These are phyloP conservation scores for Arachnomyces sp. DNA, from an alignment of 2,329 filamentous ascomycete genomes.

Conservation along the genomic window DNA sequence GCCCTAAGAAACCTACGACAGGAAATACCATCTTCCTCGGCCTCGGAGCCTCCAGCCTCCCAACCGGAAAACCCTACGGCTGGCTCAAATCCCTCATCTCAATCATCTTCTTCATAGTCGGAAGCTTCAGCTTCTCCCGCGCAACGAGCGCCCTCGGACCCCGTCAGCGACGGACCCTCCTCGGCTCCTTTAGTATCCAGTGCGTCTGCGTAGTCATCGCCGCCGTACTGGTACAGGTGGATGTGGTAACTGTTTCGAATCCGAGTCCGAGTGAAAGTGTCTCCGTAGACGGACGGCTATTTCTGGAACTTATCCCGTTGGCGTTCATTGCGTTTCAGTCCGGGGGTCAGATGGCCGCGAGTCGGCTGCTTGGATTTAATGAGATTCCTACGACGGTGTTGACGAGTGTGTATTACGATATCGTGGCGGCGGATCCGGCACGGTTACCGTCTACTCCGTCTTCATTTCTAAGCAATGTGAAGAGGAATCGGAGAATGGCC, in stretches of 20 bases:
- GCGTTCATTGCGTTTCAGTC: slow-evolving; percentile 39
- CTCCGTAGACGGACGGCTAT: slow-evolving; percentile 21
- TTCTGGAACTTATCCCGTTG: slow-evolving; percentile 37
- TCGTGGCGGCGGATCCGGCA: slow-evolving; percentile 34
- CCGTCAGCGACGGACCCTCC: slow-evolving; percentile 28
- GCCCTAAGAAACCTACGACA: too few relatives aligned
- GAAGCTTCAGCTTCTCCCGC: slow-evolving; percentile 33
- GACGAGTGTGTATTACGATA: slow-evolving; percentile 40
- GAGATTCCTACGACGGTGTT: slow-evolving; percentile 41
- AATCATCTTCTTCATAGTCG: slow-evolving; percentile 35
- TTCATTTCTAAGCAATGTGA: slow-evolving; percentile 23
- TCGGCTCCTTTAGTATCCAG: slow-evolving; percentile 36
- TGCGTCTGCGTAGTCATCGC: slow-evolving; percentile 31
- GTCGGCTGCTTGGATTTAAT: slow-evolving; percentile 33
- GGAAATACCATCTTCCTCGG: slow-evolving; percentile 43
- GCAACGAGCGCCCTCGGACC: slow-evolving; percentile 30
- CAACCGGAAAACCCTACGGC: slow-evolving; percentile 31
- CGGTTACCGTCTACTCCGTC: slow-evolving; percentile 23
- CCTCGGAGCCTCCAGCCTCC: slow-evolving; percentile 36
- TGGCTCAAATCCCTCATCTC: slow-evolving; percentile 40
- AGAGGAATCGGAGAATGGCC: slow-evolving; percentile 31
- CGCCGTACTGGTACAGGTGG: slow-evolving; percentile 31
- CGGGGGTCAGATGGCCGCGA: slow-evolving; percentile 37
- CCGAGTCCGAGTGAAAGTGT: slow-evolving; percentile 5
- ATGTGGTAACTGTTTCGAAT: slow-evolving; percentile 29